Percentiles rank a stretch among this genome's conserved stretches.
Conservation (phyloP, 176 grass and related monocot genomes). For the Typha latifolia region DNA sequence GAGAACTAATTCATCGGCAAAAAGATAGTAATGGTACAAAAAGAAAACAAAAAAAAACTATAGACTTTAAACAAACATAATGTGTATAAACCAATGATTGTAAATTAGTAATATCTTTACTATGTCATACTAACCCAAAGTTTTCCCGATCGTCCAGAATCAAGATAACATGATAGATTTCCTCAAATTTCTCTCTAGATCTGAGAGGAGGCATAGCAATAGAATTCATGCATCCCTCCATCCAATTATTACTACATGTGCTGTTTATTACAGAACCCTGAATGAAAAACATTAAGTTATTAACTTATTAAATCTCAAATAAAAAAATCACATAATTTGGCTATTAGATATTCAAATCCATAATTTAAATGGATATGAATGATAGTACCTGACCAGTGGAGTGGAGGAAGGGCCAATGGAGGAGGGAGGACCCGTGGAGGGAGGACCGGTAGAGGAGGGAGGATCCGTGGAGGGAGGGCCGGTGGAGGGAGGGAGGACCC, state of each 20-base stretch:
- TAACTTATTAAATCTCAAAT: neutral
- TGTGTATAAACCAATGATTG: neutral
- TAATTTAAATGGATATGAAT: too few relatives aligned
- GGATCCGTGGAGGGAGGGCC: too few relatives aligned
- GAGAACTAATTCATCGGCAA: too few relatives aligned
- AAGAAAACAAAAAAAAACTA: too few relatives aligned
- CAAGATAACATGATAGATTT: constrained; percentile 77
- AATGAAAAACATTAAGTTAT: constrained; percentile 19
- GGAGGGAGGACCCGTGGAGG: too few relatives aligned
- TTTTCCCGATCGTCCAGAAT: constrained; percentile 88
- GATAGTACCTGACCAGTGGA: too few relatives aligned
- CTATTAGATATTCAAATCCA: neutral
- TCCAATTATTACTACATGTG: constrained; percentile 21
- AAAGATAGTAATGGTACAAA: too few relatives aligned
- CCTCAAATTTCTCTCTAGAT: constrained; percentile 50
- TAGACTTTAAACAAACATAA: neutral
- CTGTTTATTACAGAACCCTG: constrained; percentile 33
- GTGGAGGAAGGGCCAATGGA: too few relatives aligned
- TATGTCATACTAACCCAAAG: constrained; percentile 56
- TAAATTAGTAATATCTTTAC: neutral
- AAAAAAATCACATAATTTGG: neutral
- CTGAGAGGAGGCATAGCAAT: constrained; percentile 71
- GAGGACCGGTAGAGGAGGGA: too few relatives aligned
- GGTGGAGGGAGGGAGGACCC: too few relatives aligned
- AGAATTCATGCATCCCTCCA: constrained; percentile 14